phyloP scores from a whole-genome alignment of 305 asterid species.

The Solanum hybrid region DNA sequence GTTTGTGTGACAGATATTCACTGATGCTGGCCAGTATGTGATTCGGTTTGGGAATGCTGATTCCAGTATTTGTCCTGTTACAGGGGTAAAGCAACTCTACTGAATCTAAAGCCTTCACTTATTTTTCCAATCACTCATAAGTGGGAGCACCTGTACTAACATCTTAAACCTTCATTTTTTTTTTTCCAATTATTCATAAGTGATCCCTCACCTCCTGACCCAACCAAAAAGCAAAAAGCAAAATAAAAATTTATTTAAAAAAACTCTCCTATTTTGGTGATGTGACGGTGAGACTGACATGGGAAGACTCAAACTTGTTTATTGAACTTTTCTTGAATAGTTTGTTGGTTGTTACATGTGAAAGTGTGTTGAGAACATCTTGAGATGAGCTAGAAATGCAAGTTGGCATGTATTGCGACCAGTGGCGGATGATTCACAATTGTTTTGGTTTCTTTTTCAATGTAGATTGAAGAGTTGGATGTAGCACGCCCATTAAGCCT shows the following conservation, averaged over 20 bases:
- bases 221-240: not conserved
- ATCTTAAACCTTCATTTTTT: not conserved
- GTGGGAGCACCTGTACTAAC: not conserved
- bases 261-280: not conserved
- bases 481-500: slow-evolving; percentile 64
- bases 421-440: not conserved
- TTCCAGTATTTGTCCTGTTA: slow-evolving; percentile 40
- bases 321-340: not conserved
- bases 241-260: not conserved
- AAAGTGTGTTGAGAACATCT: not conserved
- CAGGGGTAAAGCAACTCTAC: slow-evolving; percentile 44
- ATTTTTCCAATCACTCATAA: not conserved
- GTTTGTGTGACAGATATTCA: slow-evolving; percentile 47
- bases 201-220: not conserved
- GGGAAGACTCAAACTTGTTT: not conserved
- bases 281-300: not conserved
- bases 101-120: not conserved
- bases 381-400: not conserved
- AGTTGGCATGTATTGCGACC: not conserved
- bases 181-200: not conserved
- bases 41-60: slow-evolving; percentile 74
- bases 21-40: slow-evolving; percentile 98
- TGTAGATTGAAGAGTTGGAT: slow-evolving; percentile 62
- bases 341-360: not conserved
- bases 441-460: slow-evolving; percentile 2